Conservation (phyloP, 441 rosid species). For the Gossypium schwendimanii region DNA sequence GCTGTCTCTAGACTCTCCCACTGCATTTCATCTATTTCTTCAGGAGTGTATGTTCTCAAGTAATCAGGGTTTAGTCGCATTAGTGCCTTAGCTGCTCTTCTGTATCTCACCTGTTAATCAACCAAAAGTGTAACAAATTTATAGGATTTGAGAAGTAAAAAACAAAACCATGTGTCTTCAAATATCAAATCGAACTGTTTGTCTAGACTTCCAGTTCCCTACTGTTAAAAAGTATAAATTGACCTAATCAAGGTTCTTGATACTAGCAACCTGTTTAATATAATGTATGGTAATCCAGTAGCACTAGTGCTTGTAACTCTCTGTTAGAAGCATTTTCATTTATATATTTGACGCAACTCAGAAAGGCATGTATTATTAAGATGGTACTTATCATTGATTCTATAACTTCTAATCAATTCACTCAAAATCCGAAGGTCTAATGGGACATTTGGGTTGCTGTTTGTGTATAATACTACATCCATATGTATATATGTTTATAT, state of each 20-base stretch:
- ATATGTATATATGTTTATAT: neutral
- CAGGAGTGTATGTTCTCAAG: conserved; percentile 37
- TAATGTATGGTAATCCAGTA: neutral
- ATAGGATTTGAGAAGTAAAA: neutral
- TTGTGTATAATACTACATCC: neutral
- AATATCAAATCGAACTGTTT: neutral
- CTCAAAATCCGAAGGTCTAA: neutral
- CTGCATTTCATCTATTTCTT: conserved; percentile 55
- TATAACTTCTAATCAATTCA: neutral
- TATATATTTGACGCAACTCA: neutral
- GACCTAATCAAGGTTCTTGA: neutral
- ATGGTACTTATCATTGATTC: neutral
- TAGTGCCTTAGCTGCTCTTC: conserved; percentile 56
- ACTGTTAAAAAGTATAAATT: neutral
- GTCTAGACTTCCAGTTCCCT: neutral
- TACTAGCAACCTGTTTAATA: neutral
- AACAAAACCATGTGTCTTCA: neutral
- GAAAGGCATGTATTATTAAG: neutral
- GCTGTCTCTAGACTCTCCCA: conserved; percentile 57
- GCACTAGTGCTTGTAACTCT: neutral
- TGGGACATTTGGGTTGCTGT: neutral
- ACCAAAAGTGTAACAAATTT: neutral
- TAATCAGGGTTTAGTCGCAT: conserved; percentile 55
- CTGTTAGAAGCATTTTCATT: neutral
- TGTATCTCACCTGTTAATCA: conserved; percentile 42